Evolutionary conservation across 345 rosid species (phyloP).

Genomic region (Lepidium africanum): DNA sequence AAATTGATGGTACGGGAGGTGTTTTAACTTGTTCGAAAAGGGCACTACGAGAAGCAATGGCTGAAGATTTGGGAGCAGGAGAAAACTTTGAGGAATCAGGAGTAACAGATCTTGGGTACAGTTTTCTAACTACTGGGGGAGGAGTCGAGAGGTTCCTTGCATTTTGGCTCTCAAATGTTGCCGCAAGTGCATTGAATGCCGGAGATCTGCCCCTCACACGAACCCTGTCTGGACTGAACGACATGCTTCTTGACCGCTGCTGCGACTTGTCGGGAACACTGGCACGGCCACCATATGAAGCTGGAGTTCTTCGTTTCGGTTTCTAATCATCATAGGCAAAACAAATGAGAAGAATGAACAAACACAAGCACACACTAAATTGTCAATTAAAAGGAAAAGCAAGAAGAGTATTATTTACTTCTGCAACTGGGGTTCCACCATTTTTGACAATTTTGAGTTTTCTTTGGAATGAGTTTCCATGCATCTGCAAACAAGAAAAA

Average conservation of each 20-base stretch:
- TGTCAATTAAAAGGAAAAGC: not conserved
- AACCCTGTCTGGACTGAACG: conserved; percentile 35
- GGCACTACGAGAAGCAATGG: conserved; percentile 62
- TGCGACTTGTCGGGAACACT: conserved; percentile 35
- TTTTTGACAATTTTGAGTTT: conserved; percentile 72
- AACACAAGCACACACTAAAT: not conserved
- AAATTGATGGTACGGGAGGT: conserved; percentile 59
- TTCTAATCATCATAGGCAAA: conserved; percentile 40
- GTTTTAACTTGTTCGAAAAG: conserved; percentile 55
- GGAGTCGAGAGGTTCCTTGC: conserved; percentile 35
- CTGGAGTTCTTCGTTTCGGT: conserved; percentile 80
- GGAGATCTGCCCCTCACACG: conserved; percentile 34
- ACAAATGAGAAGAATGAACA: not conserved
- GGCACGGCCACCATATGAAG: conserved; percentile 81
- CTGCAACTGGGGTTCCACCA: conserved; percentile 63
- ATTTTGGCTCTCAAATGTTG: conserved; percentile 31
- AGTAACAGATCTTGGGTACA: conserved; percentile 83
- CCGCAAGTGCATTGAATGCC: conserved; percentile 33
- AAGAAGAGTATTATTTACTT: conserved; percentile 46
- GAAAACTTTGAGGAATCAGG: conserved; percentile 62
- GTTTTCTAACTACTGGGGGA: conserved; percentile 52
- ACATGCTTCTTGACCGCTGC: conserved; percentile 32
- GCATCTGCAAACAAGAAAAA: conserved; percentile 54
- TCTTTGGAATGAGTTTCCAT: conserved; percentile 94
- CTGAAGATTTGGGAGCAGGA: conserved; percentile 62